Percentiles rank a stretch among this genome's conserved stretches.
Evolutionary conservation across 306 rosid species (phyloP).

Genomic region (Vachellia collinsii): DNA sequence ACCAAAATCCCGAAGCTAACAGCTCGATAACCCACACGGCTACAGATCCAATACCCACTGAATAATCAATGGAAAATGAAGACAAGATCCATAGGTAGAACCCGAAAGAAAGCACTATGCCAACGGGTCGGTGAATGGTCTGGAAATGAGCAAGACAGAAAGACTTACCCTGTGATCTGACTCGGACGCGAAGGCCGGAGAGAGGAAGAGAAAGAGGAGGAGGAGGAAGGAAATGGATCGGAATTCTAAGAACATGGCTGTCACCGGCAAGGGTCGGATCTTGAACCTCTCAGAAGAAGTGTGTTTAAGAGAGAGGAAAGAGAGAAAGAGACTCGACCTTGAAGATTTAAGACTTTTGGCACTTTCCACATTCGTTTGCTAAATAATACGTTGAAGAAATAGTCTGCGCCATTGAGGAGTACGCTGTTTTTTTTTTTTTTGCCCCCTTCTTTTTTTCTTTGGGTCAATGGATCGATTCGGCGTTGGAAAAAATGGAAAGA

Average conservation of each 20-base stretch:
- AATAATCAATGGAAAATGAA: neutral
- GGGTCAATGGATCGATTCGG: no score
- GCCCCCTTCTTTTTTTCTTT: no score
- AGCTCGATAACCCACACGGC: slow-evolving; percentile 15
- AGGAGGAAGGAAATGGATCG: slow-evolving; percentile 51
- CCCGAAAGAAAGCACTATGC: neutral
- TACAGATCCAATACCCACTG: slow-evolving; percentile 56
- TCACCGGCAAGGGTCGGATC: slow-evolving; percentile 52
- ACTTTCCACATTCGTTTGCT: neutral
- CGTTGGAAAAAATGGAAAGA: no score
- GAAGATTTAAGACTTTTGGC: neutral
- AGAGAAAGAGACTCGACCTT: neutral
- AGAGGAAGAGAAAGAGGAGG: slow-evolving; percentile 33
- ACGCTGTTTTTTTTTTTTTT: no score
- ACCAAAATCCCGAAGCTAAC: neutral
- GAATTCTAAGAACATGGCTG: slow-evolving; percentile 67
- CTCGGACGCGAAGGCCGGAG: slow-evolving; percentile 66
- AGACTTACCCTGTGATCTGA: slow-evolving; percentile 91
- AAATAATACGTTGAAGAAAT: neutral
- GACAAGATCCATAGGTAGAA: slow-evolving; percentile 52
- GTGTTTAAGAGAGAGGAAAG: neutral
- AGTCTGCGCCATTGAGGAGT: neutral
- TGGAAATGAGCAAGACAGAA: neutral
- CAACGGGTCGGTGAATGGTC: neutral
- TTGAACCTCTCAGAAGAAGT: slow-evolving; percentile 42